Evolutionary conservation across 495 filamentous ascomycete genomes (phyloP).

Genomic region (Haplographium delicatum): DNA sequence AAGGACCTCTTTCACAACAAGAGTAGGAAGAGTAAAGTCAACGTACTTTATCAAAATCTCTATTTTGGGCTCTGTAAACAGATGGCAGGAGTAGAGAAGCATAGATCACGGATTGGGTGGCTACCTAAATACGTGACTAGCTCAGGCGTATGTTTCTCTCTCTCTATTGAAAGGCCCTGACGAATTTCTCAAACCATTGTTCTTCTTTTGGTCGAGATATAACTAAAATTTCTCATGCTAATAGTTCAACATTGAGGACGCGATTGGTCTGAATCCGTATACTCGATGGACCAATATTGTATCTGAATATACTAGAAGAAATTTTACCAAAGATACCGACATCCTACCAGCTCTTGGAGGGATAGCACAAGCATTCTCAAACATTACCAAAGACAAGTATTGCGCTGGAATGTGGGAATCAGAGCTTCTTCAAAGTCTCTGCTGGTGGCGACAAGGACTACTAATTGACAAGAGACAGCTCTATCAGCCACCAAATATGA

Average conservation of each 20-base stretch:
- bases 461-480: background rate
- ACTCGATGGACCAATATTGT: slow-evolving; percentile 6
- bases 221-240: no score
- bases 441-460: background rate
- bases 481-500: background rate
- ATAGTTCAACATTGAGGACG: background rate
- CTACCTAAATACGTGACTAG: no score
- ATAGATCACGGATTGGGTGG: no score
- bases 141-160: no score
- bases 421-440: background rate
- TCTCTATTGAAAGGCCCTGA: no score
- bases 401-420: slow-evolving; percentile 24
- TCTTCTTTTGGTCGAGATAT: no score
- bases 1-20: slow-evolving; percentile 15
- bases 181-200: no score
- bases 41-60: no score
- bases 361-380: slow-evolving; percentile 20
- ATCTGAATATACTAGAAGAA: background rate
- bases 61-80: no score
- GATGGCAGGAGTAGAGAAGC: no score
- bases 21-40: slow-evolving; percentile 2
- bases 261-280: background rate
- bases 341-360: slow-evolving; percentile 24
- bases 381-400: slow-evolving; percentile 21
- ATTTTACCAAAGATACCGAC: slow-evolving; percentile 19